A percentile compares a stretch with the other conserved stretches of the same genome.
Evolutionary conservation across 2,329 filamentous ascomycete species (phyloP).

Genomic region (Colletotrichum orbiculare): DNA sequence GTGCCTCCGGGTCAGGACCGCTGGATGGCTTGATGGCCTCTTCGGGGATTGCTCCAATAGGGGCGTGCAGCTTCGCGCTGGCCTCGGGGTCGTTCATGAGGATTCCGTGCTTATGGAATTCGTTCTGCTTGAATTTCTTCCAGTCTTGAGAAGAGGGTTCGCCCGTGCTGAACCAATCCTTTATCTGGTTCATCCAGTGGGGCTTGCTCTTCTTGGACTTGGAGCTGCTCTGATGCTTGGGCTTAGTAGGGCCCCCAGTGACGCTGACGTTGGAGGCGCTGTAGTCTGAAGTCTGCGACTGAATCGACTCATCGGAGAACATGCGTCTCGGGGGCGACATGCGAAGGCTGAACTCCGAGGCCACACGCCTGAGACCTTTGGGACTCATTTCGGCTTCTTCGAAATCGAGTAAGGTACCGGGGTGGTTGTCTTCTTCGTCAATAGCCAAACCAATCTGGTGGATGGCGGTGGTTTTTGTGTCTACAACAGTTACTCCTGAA

Average conservation of each 20-base stretch:
- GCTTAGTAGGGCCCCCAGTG: constrained; percentile 18
- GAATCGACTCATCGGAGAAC: constrained; percentile 16
- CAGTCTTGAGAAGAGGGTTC: constrained; percentile 63
- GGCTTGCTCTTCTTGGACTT: constrained; percentile 44
- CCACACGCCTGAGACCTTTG: constrained; percentile 20
- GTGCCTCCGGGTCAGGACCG: constrained; percentile 59
- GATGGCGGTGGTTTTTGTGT: constrained; percentile 13
- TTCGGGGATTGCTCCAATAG: constrained; percentile 56
- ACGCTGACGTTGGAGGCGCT: constrained; percentile 40
- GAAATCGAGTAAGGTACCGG: constrained; percentile 18
- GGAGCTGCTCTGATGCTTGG: constrained; percentile 37
- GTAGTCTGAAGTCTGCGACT: constrained; percentile 40
- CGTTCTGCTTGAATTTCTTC: constrained; percentile 56
- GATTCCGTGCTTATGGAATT: constrained; percentile 57
- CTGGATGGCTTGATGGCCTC: constrained; percentile 58
- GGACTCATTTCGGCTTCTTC: constrained; percentile 13
- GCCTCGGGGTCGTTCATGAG: constrained; percentile 55
- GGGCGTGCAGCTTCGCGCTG: constrained; percentile 58
- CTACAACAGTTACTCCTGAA: constrained; percentile 21
- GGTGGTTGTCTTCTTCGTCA: constrained; percentile 31
- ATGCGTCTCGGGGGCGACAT: constrained; percentile 27
- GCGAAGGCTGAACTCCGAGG: constrained; percentile 31
- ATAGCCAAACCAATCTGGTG: constrained; percentile 17
- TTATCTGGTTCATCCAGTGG: constrained; percentile 57
- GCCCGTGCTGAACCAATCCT: constrained; percentile 59